Evolutionary conservation across 1,284 basidiomycete genomes (phyloP).

Genomic region (Neolentinus lepideus): DNA sequence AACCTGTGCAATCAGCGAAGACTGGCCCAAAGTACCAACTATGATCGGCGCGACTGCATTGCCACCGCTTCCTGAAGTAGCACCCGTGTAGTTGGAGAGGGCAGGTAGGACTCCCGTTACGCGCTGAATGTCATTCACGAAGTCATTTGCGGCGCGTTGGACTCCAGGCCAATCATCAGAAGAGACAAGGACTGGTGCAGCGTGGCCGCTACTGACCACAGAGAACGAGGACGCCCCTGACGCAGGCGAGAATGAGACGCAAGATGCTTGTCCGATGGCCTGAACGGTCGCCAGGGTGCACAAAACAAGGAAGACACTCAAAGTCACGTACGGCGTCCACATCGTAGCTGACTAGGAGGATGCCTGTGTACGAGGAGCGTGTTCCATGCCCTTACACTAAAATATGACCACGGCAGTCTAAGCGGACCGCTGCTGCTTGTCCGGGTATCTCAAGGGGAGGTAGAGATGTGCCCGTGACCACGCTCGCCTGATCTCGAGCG

Average conservation of each 20-base stretch:
- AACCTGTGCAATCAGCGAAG: slow-evolving; percentile 48
- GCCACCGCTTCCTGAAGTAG: slow-evolving; percentile 15
- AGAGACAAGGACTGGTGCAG: slow-evolving; percentile 43
- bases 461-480: background rate
- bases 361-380: background rate
- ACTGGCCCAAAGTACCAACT: slow-evolving; percentile 59
- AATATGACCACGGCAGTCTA: background rate
- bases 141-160: slow-evolving; percentile 53
- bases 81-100: slow-evolving; percentile 37
- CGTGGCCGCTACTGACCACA: slow-evolving; percentile 36
- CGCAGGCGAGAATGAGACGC: slow-evolving; percentile 21
- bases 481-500: background rate
- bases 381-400: background rate
- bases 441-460: background rate
- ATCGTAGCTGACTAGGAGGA: background rate
- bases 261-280: slow-evolving; percentile 26
- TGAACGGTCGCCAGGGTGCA: slow-evolving; percentile 11
- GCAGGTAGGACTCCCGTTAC: slow-evolving; percentile 48
- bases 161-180: slow-evolving; percentile 59
- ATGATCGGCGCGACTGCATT: slow-evolving; percentile 38
- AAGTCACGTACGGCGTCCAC: background rate
- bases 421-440: background rate
- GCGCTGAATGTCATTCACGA: slow-evolving; percentile 52
- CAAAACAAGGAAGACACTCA: slow-evolving; percentile 7
- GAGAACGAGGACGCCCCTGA: slow-evolving; percentile 25